Evolutionary conservation across 192 early-diverging fungal genomes (phyloP), one percentile per base, ranked within the genome.

Genomic region (Lobosporangium transversale): DNA sequence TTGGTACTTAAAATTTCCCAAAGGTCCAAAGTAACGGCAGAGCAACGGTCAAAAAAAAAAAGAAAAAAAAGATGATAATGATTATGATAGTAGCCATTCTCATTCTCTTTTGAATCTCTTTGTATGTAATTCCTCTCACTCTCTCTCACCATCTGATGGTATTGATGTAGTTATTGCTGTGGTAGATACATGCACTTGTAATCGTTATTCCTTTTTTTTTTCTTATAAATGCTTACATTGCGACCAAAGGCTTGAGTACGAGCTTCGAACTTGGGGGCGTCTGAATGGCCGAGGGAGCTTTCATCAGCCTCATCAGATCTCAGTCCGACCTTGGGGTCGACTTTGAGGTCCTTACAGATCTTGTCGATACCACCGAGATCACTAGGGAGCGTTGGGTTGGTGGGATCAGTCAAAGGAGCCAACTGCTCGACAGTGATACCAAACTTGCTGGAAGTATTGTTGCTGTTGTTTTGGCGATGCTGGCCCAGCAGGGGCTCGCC

Each of bases 331-430:
- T 60, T 69, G 63, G 89, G 86, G 49, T 93, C 84, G 2, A 91
- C 89, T 30, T 70, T 62, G 6, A 93, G 78, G 44, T 70, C 79
- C 62, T 89, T 66, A 75, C 84, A 85, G 40, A 93, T 79, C 61
- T 78, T 80, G 20, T 81, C 78, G 10, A 83, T 58, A 15, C 91
- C 91, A 36, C 91, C 91, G 27, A 89, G 81, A 50, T 87, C 63
- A 20, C 59, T 67, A 3, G 91, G 86, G 53, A 79, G 74, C 15
- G 85, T 85, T 30, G 83, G 80, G 79, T 84, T 84, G 78, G 91
- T 93, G 33, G 89, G 85, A 64, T 93, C 91, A 17, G 91, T 79
- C 62, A 93, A 71, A 6, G 81, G 70, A 8, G 81, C 67, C 48
- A 93, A 75, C 58, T 88, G 81, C 35, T 82, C 81, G 8, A 85